Evolutionary conservation across 805 yeast genomes (phyloP), one percentile per base, ranked within the genome.

Genomic region (Yarrowia keelungensis): DNA sequence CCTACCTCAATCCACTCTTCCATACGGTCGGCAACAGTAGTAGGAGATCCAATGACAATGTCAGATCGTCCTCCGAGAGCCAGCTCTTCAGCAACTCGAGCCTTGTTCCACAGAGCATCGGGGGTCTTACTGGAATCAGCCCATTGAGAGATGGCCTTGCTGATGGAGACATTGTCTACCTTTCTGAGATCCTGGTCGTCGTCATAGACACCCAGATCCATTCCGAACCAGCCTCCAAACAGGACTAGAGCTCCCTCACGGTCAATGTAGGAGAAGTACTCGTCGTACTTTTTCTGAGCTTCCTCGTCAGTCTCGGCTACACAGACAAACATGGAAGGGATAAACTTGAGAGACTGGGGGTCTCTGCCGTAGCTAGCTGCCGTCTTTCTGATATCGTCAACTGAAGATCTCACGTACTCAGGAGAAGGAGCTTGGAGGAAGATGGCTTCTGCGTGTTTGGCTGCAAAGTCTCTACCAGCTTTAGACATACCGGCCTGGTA

Each of bases 401-500:
- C 75, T 62, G 79, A 74, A 8, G 69, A 71, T 4, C 73, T 76
- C 41, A 81, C 71, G 10, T 61, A 70, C 43, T 73, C 76, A 7
- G 83, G 81, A 3, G 79, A 74, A 45, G 76, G 73, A 8, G 78
- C 79, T 16, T 78, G 76, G 12, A 79, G 73, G 70, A 82, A 82
- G 5, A 81, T 78, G n/a, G 78, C 79, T 70, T 82, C 85, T 0
- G 84, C 84, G 70, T 79, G 77, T 69, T 78, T 77, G 9, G 85
- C 82, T 4, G 82, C 84, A 70, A 80, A 76, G 14, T 79, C 79
- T 50, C 76, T 75, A 14, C 85, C 85, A 22, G 75, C 75, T 9
- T 77, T 73, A 3, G 84, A 82, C 32, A 81, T 74, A 2, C 85
- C 85, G 2, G 85, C 85, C 72, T 81, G 83, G 54, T 81, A 75